Percentiles rank a stretch among this genome's conserved stretches.
Conservation (phyloP, 2,329 filamentous ascomycete species). For the Aspergillus udagawae region DNA sequence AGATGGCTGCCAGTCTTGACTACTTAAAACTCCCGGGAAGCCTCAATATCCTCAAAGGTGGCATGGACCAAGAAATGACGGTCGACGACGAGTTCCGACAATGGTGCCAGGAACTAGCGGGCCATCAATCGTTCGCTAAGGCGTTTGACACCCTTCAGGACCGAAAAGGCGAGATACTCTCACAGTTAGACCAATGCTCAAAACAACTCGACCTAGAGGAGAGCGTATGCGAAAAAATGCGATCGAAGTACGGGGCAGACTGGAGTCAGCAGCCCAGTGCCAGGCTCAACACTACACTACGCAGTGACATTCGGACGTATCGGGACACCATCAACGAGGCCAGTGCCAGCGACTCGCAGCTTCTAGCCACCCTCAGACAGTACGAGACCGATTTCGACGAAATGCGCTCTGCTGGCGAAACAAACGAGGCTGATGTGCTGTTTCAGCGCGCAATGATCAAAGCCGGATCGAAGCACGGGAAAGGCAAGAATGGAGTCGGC, state of each 20-base stretch:
- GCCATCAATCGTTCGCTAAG: constrained; percentile 71
- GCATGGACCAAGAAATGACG: constrained; percentile 80
- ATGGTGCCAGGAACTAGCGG: constrained; percentile 91
- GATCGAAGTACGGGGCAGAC: constrained; percentile 89
- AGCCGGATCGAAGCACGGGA: constrained; percentile 56
- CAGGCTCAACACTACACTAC: constrained; percentile 78
- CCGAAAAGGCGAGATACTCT: constrained; percentile 71
- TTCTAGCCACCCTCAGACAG: constrained; percentile 78
- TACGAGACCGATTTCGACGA: constrained; percentile 89
- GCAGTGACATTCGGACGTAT: constrained; percentile 83
- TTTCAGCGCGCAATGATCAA: constrained; percentile 85
- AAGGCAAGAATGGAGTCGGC: constrained; percentile 58
- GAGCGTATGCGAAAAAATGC: constrained; percentile 98
- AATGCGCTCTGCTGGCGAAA: constrained; percentile 85
- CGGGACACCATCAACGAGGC: constrained; percentile 87
- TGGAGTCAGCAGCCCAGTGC: constrained; percentile 98
- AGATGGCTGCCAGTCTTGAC: constrained; percentile 93
- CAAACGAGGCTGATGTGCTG: constrained; percentile 78
- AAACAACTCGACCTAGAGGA: constrained; percentile 96
- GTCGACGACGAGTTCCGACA: constrained; percentile 88
- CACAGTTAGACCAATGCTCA: constrained; percentile 70
- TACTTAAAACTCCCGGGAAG: constrained; percentile 88
- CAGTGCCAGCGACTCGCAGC: constrained; percentile 75
- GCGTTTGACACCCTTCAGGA: constrained; percentile 76
- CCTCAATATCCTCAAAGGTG: constrained; percentile 86